Evolutionary conservation across 768 basidiomycete genomes (phyloP).

Genomic region (Termitomyces sp.): DNA sequence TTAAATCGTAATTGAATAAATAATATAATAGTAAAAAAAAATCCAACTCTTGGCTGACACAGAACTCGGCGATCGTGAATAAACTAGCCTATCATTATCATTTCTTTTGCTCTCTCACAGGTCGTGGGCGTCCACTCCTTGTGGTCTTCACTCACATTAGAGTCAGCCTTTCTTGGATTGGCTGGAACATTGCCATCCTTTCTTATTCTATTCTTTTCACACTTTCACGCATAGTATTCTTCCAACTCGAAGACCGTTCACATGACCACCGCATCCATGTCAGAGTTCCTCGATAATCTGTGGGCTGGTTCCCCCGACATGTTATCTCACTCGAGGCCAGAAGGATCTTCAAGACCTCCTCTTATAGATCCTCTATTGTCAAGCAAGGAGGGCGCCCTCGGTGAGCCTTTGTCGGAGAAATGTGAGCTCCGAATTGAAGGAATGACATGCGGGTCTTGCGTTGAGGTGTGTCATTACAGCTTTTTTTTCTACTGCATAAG

Average conservation of each 20-base stretch:
- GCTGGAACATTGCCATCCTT: background rate
- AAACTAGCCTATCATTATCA: no score
- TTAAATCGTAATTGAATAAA: no score
- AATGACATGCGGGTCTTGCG: conserved; percentile 89
- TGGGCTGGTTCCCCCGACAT: conserved; percentile 19
- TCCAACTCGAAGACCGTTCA: no score
- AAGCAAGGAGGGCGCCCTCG: conserved; percentile 22
- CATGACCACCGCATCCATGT: conserved; percentile 11
- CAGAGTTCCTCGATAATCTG: conserved; percentile 14
- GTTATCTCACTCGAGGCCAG: conserved; percentile 7
- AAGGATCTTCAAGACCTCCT: conserved; percentile 11
- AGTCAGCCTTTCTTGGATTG: conserved; percentile 1
- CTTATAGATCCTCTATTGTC: background rate
- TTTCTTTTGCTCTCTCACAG: background rate
- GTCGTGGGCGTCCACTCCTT: background rate
- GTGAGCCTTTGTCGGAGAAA: conserved; percentile 37
- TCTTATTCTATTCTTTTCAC: background rate
- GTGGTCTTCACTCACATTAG: background rate
- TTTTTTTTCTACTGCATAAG: background rate
- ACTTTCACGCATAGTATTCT: background rate
- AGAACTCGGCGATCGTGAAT: background rate
- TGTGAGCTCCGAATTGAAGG: conserved; percentile 84
- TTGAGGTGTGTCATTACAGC: conserved; percentile 56
- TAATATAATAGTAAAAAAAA: no score
- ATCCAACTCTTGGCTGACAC: background rate